phyloP scores from a whole-genome alignment of 148 eudicot genomes.

The Camellia sinensis region DNA sequence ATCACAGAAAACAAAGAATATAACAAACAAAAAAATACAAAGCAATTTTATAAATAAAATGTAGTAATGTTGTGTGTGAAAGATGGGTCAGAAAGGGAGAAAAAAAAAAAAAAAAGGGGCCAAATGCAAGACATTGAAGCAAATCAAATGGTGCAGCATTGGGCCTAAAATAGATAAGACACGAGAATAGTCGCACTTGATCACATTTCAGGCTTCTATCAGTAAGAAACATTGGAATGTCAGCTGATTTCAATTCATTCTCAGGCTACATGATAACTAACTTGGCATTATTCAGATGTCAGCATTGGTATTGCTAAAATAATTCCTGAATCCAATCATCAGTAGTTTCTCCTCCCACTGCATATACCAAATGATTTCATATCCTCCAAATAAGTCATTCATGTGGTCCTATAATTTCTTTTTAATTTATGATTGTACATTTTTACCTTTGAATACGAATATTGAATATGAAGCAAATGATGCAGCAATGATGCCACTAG shows the following conservation, averaged over 20 bases:
- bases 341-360: background rate
- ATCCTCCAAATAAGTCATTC: background rate
- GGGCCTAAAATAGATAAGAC: background rate
- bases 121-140: background rate
- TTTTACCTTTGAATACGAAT: background rate
- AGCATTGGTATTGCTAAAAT: too few species aligned
- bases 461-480: background rate
- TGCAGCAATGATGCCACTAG: slow-evolving; percentile 3
- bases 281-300: too few species aligned
- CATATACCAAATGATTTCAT: background rate
- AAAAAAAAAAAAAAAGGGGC: background rate
- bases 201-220: background rate
- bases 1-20: background rate
- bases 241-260: background rate
- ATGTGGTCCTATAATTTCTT: background rate
- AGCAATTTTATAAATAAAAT: background rate
- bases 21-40: background rate
- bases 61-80: background rate
- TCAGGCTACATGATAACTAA: background rate
- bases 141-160: slow-evolving; percentile 11
- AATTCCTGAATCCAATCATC: too few species aligned
- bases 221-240: background rate
- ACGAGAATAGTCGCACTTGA: background rate
- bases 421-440: background rate
- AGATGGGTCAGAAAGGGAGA: background rate